Base-by-base conservation (phyloP, 116 monocot species). In the Phalaenopsis hybrid region DNA sequence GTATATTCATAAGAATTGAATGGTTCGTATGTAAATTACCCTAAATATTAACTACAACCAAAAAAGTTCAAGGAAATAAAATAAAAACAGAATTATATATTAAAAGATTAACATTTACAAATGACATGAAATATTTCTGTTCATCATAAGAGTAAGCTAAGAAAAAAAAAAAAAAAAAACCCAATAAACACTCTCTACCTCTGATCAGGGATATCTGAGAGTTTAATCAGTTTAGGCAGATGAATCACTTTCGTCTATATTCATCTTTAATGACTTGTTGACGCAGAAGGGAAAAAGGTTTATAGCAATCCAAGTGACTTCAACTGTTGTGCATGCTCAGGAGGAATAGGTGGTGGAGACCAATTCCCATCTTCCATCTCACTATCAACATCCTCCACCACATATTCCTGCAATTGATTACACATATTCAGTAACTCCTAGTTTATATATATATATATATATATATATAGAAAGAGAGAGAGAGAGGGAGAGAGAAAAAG, bases 231-330 rank as follows among this genome's bases (percentile, higher is more conserved):
- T 49, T 49, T 49, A 49, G 49, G 9, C 7, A 49, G 7, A 49
- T 8, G 49, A 49, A 49, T 52, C 52, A 52, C 52, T 45, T 7
- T 12, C 13, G 57, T 57, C 57, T 61, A 8, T 61, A 23, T 23
- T 61, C 61, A 18, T 59, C 28, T n/a, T 59, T n/a, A 61, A 61
- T 52, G 52, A 52, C 10, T 52, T 52, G 52, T 10, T 52, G 28
- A 52, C 12, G 15, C 3, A 10, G 13, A 52, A 52, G 52, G 12
- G 52, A 52, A 52, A 5, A 52, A 12, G 52, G 3, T 44, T 78
- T 84, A 87, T 28, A 90, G 74, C 78, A 90, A 87, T 37, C 90
- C 28, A 28, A 28, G 28, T 31, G 90, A 79, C 57, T 88, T 90
- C 8, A 28, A 28, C 28, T 28, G 28, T 28, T 28, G 28, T 28